Conservation (phyloP, 1,284 basidiomycete species). For the Macrocybe sp. region DNA sequence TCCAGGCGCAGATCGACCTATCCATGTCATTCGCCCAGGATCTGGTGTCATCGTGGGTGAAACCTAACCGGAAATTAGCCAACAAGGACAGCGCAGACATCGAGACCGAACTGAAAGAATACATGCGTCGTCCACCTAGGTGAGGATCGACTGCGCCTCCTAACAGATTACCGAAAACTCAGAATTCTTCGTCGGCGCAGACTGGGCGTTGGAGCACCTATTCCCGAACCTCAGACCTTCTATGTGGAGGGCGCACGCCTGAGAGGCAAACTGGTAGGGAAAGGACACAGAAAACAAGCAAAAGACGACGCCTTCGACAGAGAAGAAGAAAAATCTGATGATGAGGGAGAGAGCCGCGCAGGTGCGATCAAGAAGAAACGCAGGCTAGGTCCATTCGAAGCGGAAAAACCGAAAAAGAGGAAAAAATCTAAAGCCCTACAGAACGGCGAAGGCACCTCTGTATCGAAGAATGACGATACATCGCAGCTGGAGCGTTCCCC, state of each 20-base stretch:
- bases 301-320: conserved; percentile 27
- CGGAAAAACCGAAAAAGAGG: conserved; percentile 29
- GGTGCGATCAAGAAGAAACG: conserved; percentile 52
- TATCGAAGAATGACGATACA: too few relatives aligned
- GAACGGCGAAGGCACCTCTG: too few relatives aligned
- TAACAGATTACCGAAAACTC: not conserved
- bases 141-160: conserved; percentile 22
- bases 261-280: conserved; percentile 50
- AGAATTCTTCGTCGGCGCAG: conserved; percentile 27
- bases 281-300: conserved; percentile 41
- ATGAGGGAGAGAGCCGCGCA: conserved; percentile 54
- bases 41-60: conserved; percentile 70
- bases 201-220: conserved; percentile 63
- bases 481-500: too few relatives aligned
- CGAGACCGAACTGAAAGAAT: conserved; percentile 57
- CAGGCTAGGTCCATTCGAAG: conserved; percentile 50
- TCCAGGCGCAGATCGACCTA: conserved; percentile 73
- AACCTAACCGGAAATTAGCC: conserved; percentile 35
- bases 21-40: conserved; percentile 71
- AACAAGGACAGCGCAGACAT: conserved; percentile 30
- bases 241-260: conserved; percentile 47
- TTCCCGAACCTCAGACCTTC: conserved; percentile 39
- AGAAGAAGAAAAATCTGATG: conserved; percentile 27
- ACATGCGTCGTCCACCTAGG: conserved; percentile 66
- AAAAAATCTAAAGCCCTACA: conserved; percentile 8